Evolutionary conservation across 1,284 basidiomycete species (phyloP).

Genomic region (Ceratobasidium sp.): DNA sequence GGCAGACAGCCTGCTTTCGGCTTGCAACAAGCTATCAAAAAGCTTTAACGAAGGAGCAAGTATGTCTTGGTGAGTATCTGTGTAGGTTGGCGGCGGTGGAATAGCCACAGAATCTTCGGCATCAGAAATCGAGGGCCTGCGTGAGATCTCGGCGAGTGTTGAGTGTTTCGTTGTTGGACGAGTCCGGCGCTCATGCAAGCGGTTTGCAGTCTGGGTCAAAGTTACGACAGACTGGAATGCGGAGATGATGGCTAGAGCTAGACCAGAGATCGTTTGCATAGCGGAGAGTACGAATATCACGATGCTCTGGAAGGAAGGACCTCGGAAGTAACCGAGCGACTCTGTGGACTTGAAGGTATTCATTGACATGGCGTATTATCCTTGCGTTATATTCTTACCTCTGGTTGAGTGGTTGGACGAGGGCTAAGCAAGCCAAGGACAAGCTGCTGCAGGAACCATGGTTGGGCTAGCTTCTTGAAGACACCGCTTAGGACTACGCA

Average conservation of each 20-base stretch:
- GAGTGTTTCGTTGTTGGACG: conserved; percentile 48
- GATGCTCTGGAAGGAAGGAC: conserved; percentile 64
- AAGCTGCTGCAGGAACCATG: conserved; percentile 78
- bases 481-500: conserved; percentile 71
- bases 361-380: conserved; percentile 48
- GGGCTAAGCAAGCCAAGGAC: conserved; percentile 63
- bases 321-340: not conserved
- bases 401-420: conserved; percentile 54
- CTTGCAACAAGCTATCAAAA: conserved; percentile 60
- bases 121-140: conserved; percentile 38
- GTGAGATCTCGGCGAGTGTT: conserved; percentile 41
- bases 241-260: conserved; percentile 68
- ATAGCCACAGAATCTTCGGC: conserved; percentile 22
- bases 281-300: conserved; percentile 72
- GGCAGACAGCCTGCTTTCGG: conserved; percentile 50
- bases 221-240: conserved; percentile 68
- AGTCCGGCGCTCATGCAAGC: conserved; percentile 49
- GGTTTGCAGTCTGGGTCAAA: conserved; percentile 70
- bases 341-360: conserved; percentile 23
- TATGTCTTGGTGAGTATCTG: conserved; percentile 16
- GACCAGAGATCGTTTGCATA: conserved; percentile 71
- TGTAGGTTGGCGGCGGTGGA: conserved; percentile 40
- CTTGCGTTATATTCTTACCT: conserved; percentile 48
- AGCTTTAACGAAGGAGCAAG: conserved; percentile 52
- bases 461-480: conserved; percentile 72